Conservation (phyloP, 345 rosid species). For the Syzygium oleosum region DNA sequence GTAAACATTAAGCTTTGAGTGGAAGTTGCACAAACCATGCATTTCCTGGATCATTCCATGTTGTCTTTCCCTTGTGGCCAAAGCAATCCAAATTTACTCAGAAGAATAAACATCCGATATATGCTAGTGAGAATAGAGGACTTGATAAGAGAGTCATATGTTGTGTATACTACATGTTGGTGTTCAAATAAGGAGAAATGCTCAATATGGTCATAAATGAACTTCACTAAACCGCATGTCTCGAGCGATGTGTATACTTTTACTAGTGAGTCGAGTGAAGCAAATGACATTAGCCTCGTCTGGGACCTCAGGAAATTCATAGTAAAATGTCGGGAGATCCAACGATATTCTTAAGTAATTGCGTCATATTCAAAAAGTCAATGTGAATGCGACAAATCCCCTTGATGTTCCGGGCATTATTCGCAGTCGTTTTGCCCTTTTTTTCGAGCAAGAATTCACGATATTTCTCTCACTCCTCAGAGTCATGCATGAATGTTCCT, state of each 20-base stretch:
- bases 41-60: neutral
- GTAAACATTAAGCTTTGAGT: neutral
- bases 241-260: neutral
- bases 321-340: fast-evolving
- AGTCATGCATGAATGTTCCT: neutral
- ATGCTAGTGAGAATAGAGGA: neutral
- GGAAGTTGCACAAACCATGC: neutral
- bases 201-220: too few species aligned
- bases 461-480: neutral
- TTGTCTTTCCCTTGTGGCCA: neutral
- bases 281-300: neutral
- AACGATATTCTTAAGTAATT: neutral
- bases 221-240: neutral
- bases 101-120: neutral
- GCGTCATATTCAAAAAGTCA: neutral
- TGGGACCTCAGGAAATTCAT: neutral
- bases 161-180: neutral
- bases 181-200: neutral
- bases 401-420: neutral
- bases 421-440: neutral
- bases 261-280: neutral
- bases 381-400: neutral
- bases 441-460: neutral
- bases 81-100: neutral
- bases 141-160: neutral